Evolutionary conservation across 2,329 filamentous ascomycete genomes (phyloP), one percentile per base, ranked within the genome.

Genomic region (Paracorniculantispora psalliotae): DNA sequence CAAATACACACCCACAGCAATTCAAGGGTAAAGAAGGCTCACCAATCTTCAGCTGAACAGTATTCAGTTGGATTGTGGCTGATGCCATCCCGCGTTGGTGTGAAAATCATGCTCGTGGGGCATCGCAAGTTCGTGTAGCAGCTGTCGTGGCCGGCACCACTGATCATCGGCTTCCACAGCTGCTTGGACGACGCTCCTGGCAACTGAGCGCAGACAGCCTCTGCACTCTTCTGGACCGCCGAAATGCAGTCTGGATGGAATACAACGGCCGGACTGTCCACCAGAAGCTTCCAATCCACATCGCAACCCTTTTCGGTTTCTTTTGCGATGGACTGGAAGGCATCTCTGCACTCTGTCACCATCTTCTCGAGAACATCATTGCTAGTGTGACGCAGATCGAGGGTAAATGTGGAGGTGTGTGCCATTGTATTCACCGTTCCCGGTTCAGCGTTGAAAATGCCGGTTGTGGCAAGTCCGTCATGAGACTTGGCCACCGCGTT

Each of bases 391-490:
- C 87, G 81, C 52, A 90, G 81, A 65, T 90, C 87, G 7, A 90
- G 77, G 12, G 80, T 85, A 71, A 89, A 89, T 35, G 75, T 79
- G 7, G 88, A 85, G 17, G 75, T 72, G 0, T 85, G 84, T 0
- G 87, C 84, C 1, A 90, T 82, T 0, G 88, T 90, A 68, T 90
- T 90, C 19, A 86, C 86, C 86, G 53, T 48, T 79, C 84, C 10
- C 84, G 85, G 0, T 83, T 86, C 46, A 61, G 66, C 64, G 23
- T 61, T 60, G 17, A 73, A 10, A 19, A 71, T 66, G 13, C 71
- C 72, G 0, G 69, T 70, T 1, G 71, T 70, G n/a, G 69, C 64
- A 8, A 73, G 55, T 3, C 65, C 72, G 1, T 61, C 61, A 7
- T 61, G 57, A 2, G 60, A 49, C 41, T 67, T 66, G 6, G 70